Percentiles rank a stretch among this genome's conserved stretches.
phyloP scores from a whole-genome alignment of 495 filamentous ascomycete genomes.

The Entonaema liquescens region DNA sequence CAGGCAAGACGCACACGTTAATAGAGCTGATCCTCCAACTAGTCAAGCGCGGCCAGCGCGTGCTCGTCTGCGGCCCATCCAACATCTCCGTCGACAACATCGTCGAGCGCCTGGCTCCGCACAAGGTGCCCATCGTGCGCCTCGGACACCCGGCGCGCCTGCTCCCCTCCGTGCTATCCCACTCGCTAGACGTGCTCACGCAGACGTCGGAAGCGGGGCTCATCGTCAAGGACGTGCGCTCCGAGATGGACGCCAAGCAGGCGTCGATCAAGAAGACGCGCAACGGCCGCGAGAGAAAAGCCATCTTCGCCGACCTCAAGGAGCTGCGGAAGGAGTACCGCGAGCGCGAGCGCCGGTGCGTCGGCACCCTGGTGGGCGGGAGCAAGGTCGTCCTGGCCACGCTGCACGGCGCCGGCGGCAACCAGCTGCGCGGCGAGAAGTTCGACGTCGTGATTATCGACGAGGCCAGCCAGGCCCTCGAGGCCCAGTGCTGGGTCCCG shows the following conservation, averaged over 20 bases:
- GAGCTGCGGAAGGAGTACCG: slow-evolving; percentile 89
- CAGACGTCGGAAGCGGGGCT: slow-evolving; percentile 86
- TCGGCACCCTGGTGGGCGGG: slow-evolving; percentile 73
- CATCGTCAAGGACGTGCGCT: slow-evolving; percentile 90
- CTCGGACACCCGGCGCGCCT: slow-evolving; percentile 93
- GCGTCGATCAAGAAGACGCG: slow-evolving; percentile 86
- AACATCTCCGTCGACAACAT: slow-evolving; percentile 99
- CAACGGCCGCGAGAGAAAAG: slow-evolving; percentile 78
- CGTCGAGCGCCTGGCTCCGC: slow-evolving; percentile 87
- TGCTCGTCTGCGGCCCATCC: slow-evolving; percentile 93
- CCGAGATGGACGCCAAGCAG: slow-evolving; percentile 93
- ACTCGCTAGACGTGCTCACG: slow-evolving; percentile 92
- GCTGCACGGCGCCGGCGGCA: slow-evolving; percentile 89
- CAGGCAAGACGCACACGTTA: slow-evolving; percentile 96
- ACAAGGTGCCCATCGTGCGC: slow-evolving; percentile 85
- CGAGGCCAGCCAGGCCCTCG: slow-evolving; percentile 93
- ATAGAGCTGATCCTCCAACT: slow-evolving; percentile 94
- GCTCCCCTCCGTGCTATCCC: slow-evolving; percentile 84
- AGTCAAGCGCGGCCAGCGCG: slow-evolving; percentile 70
- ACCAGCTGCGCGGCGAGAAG: slow-evolving; percentile 77
- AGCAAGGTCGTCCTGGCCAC: slow-evolving; percentile 93
- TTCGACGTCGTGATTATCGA: slow-evolving; percentile 97
- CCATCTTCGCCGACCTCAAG: slow-evolving; percentile 85
- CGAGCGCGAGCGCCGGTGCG: slow-evolving; percentile 81
- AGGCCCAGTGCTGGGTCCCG: slow-evolving; percentile 98